Evolutionary conservation across 2,329 filamentous ascomycete species (phyloP).

Genomic region (Ceratocystis eucalypticola): DNA sequence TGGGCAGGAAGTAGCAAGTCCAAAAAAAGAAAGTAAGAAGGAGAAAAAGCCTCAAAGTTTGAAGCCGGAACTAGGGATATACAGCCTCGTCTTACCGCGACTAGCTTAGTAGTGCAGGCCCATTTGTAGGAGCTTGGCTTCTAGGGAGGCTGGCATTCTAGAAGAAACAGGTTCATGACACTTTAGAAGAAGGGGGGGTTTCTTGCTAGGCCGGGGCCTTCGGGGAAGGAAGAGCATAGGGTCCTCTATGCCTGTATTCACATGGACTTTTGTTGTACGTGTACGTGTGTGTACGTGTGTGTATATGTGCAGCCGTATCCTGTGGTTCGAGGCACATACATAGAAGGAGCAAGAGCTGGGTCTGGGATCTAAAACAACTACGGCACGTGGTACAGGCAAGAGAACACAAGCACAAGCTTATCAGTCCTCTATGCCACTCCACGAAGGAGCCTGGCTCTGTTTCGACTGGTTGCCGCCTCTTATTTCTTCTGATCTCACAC

Average conservation of each 20-base stretch:
- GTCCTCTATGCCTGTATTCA: not conserved
- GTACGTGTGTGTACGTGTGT: not conserved
- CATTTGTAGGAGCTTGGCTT: not conserved
- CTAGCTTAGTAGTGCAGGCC: no score
- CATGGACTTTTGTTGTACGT: not conserved
- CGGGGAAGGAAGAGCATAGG: not conserved
- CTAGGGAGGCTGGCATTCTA: not conserved
- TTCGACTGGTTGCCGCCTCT: no score
- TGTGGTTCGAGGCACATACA: not conserved
- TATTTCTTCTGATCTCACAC: not conserved
- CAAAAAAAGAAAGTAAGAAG: not conserved
- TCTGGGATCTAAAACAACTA: not conserved
- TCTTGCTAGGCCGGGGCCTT: no score
- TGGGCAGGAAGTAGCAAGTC: not conserved
- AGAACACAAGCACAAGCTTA: conserved; percentile 4
- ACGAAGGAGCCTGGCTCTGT: not conserved
- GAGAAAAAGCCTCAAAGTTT: not conserved
- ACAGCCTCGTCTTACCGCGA: not conserved
- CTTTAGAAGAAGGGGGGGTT: not conserved
- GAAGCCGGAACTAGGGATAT: not conserved
- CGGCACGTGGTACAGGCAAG: not conserved
- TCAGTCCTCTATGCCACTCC: not conserved
- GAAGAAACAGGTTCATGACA: not conserved
- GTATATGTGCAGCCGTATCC: not conserved
- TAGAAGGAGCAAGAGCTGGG: not conserved